phyloP scores from a whole-genome alignment of 345 rosid genomes.

The Isatis tinctoria region DNA sequence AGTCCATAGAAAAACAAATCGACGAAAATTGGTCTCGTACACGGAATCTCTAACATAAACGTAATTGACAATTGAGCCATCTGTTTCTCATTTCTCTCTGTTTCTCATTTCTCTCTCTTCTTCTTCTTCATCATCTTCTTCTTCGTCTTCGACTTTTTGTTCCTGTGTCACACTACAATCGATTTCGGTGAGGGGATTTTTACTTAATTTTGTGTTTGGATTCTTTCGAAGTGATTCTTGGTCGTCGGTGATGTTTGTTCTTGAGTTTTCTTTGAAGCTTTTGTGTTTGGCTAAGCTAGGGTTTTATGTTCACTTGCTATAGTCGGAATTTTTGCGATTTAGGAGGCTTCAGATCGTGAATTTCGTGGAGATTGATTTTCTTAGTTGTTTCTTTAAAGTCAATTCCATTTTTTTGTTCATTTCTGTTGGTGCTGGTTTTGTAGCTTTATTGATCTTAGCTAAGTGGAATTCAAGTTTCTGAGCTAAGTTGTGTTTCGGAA shows the following conservation, averaged over 20 bases:
- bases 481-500: constrained; percentile 2
- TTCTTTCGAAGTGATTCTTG: background rate
- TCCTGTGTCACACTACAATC: constrained; percentile 20
- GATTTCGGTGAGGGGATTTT: constrained; percentile 11
- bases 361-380: background rate
- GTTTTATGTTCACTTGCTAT: constrained; percentile 4
- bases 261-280: constrained; percentile 5
- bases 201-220: background rate
- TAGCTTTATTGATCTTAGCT: background rate
- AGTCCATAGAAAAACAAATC: background rate
- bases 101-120: constrained; percentile 15
- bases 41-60: constrained; percentile 22
- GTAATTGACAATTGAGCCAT: background rate
- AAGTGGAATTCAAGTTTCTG: background rate
- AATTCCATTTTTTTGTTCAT: background rate
- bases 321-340: background rate
- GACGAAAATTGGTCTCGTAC: constrained; percentile 21
- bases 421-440: background rate
- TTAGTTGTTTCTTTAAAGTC: background rate
- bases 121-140: background rate
- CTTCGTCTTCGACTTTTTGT: background rate
- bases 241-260: constrained; percentile 1
- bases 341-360: background rate
- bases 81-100: no score
- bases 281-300: constrained; percentile 11